These are phyloP conservation scores for Cunninghamia lanceolata DNA, from an alignment of 75 land plant genomes.

Conservation along the genomic window DNA sequence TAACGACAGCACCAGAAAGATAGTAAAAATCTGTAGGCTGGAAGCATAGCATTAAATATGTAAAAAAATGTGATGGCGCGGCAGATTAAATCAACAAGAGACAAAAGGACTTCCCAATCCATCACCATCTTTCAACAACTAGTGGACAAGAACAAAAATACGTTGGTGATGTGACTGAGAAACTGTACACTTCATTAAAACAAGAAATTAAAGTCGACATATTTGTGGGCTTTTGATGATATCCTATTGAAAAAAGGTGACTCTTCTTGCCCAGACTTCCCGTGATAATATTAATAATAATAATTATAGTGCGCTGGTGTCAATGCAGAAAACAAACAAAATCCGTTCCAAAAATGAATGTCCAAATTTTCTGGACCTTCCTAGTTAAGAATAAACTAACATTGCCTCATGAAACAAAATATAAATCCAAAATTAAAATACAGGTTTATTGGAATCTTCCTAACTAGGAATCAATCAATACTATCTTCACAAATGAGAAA, in stretches of 20 bases:
- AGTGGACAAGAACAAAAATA: constrained; percentile 1
- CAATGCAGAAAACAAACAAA: background rate
- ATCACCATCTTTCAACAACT: background rate
- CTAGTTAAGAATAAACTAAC: background rate
- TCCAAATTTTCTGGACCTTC: background rate
- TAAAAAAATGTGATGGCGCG: background rate
- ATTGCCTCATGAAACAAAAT: too few relatives aligned
- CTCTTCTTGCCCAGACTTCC: background rate
- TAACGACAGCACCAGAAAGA: too few relatives aligned
- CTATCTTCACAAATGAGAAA: too few relatives aligned
- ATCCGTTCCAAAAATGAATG: background rate
- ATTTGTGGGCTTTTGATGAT: background rate
- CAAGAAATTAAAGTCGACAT: background rate
- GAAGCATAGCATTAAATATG: background rate
- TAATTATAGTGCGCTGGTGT: too few relatives aligned
- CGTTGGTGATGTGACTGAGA: background rate
- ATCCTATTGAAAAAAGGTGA: background rate
- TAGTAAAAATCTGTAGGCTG: background rate
- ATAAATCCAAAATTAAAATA: too few relatives aligned
- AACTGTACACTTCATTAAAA: background rate
- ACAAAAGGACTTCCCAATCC: background rate
- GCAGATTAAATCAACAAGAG: background rate
- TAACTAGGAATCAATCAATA: too few relatives aligned
- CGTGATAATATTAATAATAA: background rate
- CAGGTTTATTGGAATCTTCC: too few relatives aligned